Evolutionary conservation across 1,139 yeast species (phyloP).

Genomic region (Schwanniomyces etchellsii): DNA sequence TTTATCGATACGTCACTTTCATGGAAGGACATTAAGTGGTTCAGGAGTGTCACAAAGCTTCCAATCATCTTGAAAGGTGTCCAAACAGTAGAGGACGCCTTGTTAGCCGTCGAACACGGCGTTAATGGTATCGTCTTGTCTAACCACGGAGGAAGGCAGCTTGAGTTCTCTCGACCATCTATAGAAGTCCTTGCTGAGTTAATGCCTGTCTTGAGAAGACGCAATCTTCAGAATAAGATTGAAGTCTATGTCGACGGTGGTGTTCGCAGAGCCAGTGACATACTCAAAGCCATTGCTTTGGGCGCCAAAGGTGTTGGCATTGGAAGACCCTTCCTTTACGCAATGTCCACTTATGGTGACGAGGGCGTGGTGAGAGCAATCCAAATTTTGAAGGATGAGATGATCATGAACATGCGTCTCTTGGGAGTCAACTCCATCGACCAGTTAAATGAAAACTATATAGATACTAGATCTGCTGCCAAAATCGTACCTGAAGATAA

Average conservation of each 20-base stretch:
- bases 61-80: slow-evolving; percentile 69
- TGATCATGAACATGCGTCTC: slow-evolving; percentile 83
- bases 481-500: slow-evolving; percentile 30
- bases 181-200: slow-evolving; percentile 63
- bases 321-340: slow-evolving; percentile 68
- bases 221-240: slow-evolving; percentile 38
- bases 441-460: slow-evolving; percentile 48
- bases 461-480: slow-evolving; percentile 21
- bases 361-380: slow-evolving; percentile 77
- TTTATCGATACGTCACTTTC: slow-evolving; percentile 78
- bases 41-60: slow-evolving; percentile 51
- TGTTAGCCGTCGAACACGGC: slow-evolving; percentile 57
- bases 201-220: slow-evolving; percentile 48
- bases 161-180: slow-evolving; percentile 64
- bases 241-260: slow-evolving; percentile 63
- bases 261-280: slow-evolving; percentile 64
- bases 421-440: slow-evolving; percentile 68
- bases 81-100: slow-evolving; percentile 64
- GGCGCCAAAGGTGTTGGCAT: slow-evolving; percentile 74
- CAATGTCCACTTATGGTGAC: slow-evolving; percentile 69
- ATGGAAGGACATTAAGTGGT: slow-evolving; percentile 63
- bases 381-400: slow-evolving; percentile 72
- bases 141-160: slow-evolving; percentile 73
- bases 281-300: slow-evolving; percentile 58
- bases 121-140: slow-evolving; percentile 61